Evolutionary conservation across 768 basidiomycete genomes (phyloP).

Genomic region (Cystobasidium onofrii): DNA sequence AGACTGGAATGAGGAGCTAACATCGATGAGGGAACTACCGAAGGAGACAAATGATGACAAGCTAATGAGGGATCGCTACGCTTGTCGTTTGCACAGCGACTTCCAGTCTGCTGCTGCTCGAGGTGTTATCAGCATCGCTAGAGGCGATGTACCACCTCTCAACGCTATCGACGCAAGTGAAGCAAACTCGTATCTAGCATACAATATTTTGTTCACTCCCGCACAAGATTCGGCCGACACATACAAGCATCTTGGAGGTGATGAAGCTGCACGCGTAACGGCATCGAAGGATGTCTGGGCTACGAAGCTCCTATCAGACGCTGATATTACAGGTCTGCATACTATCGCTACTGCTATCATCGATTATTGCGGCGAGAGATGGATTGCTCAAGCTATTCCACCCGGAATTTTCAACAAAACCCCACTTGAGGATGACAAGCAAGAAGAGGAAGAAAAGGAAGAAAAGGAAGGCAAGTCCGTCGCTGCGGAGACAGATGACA

Average conservation of each 20-base stretch:
- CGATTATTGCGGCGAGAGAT: constrained; percentile 49
- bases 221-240: constrained; percentile 48
- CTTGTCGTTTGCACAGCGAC: constrained; percentile 47
- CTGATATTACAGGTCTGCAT: constrained; percentile 47
- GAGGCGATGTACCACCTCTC: constrained; percentile 48
- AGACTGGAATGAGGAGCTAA: constrained; percentile 51
- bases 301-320: constrained; percentile 47
- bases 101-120: constrained; percentile 47
- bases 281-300: constrained; percentile 49
- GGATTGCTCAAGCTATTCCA: constrained; percentile 49
- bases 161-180: constrained; percentile 48
- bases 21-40: constrained; percentile 48
- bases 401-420: constrained; percentile 47
- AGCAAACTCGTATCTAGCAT: constrained; percentile 48
- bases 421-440: background rate
- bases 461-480: constrained; percentile 32
- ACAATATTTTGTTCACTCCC: constrained; percentile 50
- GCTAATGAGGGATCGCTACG: constrained; percentile 47
- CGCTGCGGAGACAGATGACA: background rate
- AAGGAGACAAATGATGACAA: constrained; percentile 45
- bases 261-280: constrained; percentile 47
- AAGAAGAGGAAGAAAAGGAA: constrained; percentile 25
- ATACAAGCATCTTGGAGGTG: constrained; percentile 48
- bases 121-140: constrained; percentile 46
- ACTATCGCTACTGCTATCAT: constrained; percentile 48